Base-by-base conservation (phyloP, 2,329 filamentous ascomycete species). In the Mycosphaerelloides madeirae region DNA sequence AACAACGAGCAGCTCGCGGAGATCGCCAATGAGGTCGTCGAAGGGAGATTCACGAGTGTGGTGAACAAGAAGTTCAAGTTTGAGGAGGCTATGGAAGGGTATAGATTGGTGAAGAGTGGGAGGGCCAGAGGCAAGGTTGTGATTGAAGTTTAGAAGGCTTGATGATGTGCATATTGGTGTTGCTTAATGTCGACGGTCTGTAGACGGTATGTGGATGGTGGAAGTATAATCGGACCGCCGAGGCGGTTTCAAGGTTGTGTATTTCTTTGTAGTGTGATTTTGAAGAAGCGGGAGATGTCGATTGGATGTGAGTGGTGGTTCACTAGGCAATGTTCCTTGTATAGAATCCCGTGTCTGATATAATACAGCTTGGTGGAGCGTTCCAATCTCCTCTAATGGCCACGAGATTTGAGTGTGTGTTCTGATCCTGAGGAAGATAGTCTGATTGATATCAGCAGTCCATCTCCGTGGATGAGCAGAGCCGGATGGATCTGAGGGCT, bases 81-180 rank as follows among this genome's bases (percentile, higher is more conserved):
- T 56, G 76, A 78, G 34, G 72, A 83, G 44, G 74, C 69, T 1
- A 70, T 73, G 1, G 70, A 74, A 56, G 81, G 79, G 2, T 80
- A 77, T 61, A 71, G 74, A 59, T 79, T 71, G 57, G 57, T 83
- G 56, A 80, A 76, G 65, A 74, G 67, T 0, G 74, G 75, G 0
- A 69, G 74, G 25, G 69, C 75, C 2, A 74, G 65, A 50, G 81
- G 81, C 0, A 85, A 84, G 65, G 63, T 85, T 49, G 68, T 84
- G 3, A 54, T 72, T 12, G 51, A 56, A 32, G 55, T 60, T 5
- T 5, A 25, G 22, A 9, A 25, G 22, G 22, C 22, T 25, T 25
- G 22, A 25, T 5, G 31, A n/a, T 16, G 15, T 32, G 31, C 15
- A n/a, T 32, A n/a, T 14, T 32, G 5, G 31, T 16, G 13, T n/a